A percentile compares a stretch with the other conserved stretches of the same genome.
phyloP scores from a whole-genome alignment of 768 basidiomycete species.

The Sutorius australiensis region DNA sequence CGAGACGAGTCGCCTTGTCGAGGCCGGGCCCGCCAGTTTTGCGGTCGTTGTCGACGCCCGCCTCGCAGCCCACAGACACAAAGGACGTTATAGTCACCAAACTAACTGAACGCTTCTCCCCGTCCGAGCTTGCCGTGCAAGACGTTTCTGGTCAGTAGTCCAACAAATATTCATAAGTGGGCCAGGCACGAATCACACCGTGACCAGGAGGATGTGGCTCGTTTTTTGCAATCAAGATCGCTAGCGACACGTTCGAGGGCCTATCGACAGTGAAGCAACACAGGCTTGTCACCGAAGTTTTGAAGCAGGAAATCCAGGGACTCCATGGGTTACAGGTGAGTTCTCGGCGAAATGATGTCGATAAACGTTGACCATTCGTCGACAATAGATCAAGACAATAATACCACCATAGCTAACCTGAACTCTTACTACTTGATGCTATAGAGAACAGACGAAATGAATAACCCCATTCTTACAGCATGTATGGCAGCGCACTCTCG shows the following conservation, averaged over 20 bases:
- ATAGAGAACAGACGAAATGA: constrained; percentile 6
- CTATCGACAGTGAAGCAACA: constrained; percentile 91
- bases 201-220: constrained; percentile 88
- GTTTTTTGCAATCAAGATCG: constrained; percentile 91
- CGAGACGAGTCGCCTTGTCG: constrained; percentile 33
- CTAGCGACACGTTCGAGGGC: constrained; percentile 82
- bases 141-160: constrained; percentile 85
- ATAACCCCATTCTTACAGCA: not conserved
- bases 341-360: not conserved
- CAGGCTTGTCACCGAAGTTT: constrained; percentile 74
- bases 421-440: not conserved
- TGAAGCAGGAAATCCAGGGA: constrained; percentile 85
- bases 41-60: constrained; percentile 26
- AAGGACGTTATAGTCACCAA: constrained; percentile 65
- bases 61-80: constrained; percentile 30
- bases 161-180: not conserved
- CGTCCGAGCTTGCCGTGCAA: constrained; percentile 78
- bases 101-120: constrained; percentile 69
- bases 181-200: constrained; percentile 3
- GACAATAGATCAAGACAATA: constrained; percentile 41
- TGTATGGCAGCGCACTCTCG: not conserved
- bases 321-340: constrained; percentile 94
- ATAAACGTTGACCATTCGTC: constrained; percentile 6
- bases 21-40: constrained; percentile 22
- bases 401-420: constrained; percentile 21